Evolutionary conservation across 2,329 filamentous ascomycete species (phyloP).

Genomic region (Exserohilum rostratum): DNA sequence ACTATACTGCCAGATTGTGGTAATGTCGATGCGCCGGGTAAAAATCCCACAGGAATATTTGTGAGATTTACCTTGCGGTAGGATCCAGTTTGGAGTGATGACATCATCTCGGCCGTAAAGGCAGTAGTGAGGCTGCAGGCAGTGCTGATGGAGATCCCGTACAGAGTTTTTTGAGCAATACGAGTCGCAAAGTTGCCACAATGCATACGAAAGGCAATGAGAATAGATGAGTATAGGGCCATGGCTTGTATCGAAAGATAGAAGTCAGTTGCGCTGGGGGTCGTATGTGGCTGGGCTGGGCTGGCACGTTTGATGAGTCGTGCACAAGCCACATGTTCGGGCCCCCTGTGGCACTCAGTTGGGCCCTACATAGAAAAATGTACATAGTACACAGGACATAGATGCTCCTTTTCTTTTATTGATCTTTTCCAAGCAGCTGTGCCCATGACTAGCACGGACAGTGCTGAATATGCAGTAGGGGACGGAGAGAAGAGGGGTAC

Average conservation of each 20-base stretch:
- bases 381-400: no score
- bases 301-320: background rate
- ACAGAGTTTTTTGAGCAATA: background rate
- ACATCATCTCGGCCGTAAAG: conserved; percentile 31
- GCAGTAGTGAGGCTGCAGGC: conserved; percentile 11
- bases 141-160: background rate
- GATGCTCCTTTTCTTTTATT: no score
- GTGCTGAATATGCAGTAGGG: no score
- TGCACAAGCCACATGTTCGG: conserved; percentile 16
- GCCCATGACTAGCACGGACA: background rate
- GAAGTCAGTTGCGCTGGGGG: background rate
- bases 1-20: background rate
- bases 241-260: background rate
- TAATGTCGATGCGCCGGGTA: background rate
- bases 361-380: background rate
- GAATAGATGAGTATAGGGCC: background rate
- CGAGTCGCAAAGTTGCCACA: background rate
- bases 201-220: background rate
- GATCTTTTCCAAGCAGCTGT: no score
- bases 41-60: background rate
- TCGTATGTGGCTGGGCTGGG: background rate
- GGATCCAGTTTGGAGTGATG: conserved; percentile 27
- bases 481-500: background rate
- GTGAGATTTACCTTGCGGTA: background rate
- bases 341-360: background rate